Conservation (phyloP, 2,329 filamentous ascomycete genomes). For the Paramyrothecium roridum region DNA sequence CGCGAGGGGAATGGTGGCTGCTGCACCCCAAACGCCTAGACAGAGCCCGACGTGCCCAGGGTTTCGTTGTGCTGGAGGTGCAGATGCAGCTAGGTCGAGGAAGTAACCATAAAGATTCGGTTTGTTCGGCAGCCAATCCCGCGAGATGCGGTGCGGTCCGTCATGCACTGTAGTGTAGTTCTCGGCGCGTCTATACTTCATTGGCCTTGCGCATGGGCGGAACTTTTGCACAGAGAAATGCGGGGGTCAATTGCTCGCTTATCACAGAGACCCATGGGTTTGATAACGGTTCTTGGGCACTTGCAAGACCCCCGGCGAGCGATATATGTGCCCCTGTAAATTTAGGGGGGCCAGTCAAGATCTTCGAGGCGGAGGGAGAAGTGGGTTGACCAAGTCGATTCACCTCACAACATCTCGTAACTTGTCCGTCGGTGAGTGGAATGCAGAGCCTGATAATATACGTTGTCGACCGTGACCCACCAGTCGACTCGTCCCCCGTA, state of each 20-base stretch:
- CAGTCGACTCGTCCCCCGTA: not conserved
- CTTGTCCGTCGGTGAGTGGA: not conserved
- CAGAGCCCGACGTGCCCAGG: not conserved
- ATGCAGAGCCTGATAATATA: not conserved
- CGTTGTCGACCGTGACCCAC: not conserved
- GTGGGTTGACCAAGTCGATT: too few species aligned
- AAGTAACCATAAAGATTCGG: not conserved
- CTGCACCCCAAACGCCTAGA: not conserved
- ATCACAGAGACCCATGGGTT: not conserved
- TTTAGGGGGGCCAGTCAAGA: too few species aligned
- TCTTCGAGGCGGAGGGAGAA: too few species aligned
- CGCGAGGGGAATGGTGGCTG: not conserved
- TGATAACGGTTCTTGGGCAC: not conserved
- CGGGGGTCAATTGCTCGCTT: not conserved
- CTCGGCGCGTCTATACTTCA: not conserved
- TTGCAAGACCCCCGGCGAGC: not conserved
- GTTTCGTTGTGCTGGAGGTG: not conserved
- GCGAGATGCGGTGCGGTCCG: not conserved
- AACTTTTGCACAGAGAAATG: not conserved
- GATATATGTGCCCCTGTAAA: not conserved
- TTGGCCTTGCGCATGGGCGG: not conserved
- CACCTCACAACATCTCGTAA: too few species aligned
- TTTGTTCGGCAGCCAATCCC: not conserved
- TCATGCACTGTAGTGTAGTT: not conserved
- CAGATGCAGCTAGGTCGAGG: not conserved